Percentiles rank a stretch among this genome's conserved stretches.
These are phyloP conservation scores for Penicillium sp. DNA, from an alignment of 2,329 filamentous ascomycete genomes.

Conservation along the genomic window DNA sequence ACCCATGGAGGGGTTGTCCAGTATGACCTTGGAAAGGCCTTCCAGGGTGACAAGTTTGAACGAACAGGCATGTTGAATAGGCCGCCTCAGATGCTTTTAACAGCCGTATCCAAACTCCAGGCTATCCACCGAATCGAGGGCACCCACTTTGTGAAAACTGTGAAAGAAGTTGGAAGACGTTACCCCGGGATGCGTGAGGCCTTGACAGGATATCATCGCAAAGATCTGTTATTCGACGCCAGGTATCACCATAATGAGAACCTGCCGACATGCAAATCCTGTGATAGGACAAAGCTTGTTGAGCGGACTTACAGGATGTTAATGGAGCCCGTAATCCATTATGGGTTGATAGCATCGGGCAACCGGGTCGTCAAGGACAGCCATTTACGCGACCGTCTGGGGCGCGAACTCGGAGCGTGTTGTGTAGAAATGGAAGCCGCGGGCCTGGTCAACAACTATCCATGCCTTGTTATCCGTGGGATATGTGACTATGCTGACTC, in stretches of 20 bases:
- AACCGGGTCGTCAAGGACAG: conserved; percentile 15
- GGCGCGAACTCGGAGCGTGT: background rate
- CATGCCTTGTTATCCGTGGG: conserved; percentile 8
- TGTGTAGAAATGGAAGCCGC: conserved; percentile 9
- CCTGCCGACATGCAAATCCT: too few species aligned
- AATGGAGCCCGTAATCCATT: background rate
- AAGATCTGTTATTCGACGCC: background rate
- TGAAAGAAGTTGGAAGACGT: background rate
- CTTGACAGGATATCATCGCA: background rate
- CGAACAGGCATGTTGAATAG: background rate
- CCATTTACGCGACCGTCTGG: background rate
- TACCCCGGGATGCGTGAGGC: background rate
- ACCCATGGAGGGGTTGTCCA: conserved; percentile 4
- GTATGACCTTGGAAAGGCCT: conserved; percentile 16
- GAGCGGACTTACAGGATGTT: too few species aligned
- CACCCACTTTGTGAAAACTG: background rate
- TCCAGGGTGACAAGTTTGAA: background rate
- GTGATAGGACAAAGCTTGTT: too few species aligned
- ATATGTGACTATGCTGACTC: conserved; percentile 18
- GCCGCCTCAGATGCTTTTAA: background rate
- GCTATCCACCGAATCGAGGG: background rate
- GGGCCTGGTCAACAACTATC: conserved; percentile 2
- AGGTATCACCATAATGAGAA: background rate
- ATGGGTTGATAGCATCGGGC: conserved; percentile 11
- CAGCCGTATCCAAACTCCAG: background rate